Evolutionary conservation across 805 yeast genomes (phyloP).

Genomic region (Candida suzukii): DNA sequence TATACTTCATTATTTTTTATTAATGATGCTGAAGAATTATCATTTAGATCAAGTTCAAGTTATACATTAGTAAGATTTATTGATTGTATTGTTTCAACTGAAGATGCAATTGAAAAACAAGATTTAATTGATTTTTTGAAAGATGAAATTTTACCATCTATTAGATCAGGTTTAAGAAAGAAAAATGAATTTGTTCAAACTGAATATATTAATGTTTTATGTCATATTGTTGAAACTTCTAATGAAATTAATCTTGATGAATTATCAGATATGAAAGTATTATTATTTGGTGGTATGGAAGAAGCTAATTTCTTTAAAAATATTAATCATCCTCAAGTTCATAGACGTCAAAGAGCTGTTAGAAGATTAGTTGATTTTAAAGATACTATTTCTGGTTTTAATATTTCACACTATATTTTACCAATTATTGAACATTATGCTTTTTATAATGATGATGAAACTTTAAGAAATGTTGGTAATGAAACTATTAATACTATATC

Average conservation of each 20-base stretch:
- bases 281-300: slow-evolving; percentile 62
- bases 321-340: slow-evolving; percentile 75
- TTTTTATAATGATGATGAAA: slow-evolving; percentile 52
- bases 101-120: slow-evolving; percentile 14
- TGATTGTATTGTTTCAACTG: slow-evolving; percentile 34
- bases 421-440: slow-evolving; percentile 85
- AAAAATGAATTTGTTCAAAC: slow-evolving; percentile 54
- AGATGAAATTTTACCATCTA: slow-evolving; percentile 51
- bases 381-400: slow-evolving; percentile 39
- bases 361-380: slow-evolving; percentile 47
- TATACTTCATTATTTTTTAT: slow-evolving; percentile 63
- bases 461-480: slow-evolving; percentile 51
- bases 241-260: slow-evolving; percentile 30
- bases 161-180: slow-evolving; percentile 61
- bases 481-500: slow-evolving; percentile 64
- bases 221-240: slow-evolving; percentile 49
- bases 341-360: slow-evolving; percentile 81
- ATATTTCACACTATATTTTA: slow-evolving; percentile 70
- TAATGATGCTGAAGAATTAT: slow-evolving; percentile 70
- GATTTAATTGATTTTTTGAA: slow-evolving; percentile 37
- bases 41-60: slow-evolving; percentile 73
- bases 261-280: slow-evolving; percentile 57
- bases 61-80: slow-evolving; percentile 56
- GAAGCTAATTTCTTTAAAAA: slow-evolving; percentile 63
- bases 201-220: slow-evolving; percentile 64